Evolutionary conservation across 1,284 basidiomycete genomes (phyloP).

Genomic region (Boletus chippewaensis): DNA sequence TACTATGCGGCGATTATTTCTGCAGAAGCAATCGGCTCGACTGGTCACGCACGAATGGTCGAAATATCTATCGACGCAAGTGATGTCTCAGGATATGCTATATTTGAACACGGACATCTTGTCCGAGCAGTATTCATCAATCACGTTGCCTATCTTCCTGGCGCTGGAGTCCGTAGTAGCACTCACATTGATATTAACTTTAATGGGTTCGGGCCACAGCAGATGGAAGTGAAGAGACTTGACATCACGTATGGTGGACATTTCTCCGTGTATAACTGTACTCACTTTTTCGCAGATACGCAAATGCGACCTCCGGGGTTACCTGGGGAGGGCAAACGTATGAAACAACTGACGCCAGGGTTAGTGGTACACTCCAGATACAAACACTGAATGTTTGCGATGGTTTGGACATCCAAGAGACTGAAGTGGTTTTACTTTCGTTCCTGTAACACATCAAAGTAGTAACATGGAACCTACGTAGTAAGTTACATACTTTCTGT

Average conservation of each 20-base stretch:
- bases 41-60: constrained; percentile 37
- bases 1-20: constrained; percentile 56
- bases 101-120: constrained; percentile 45
- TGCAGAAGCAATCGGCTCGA: constrained; percentile 38
- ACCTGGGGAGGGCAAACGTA: constrained; percentile 63
- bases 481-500: not conserved
- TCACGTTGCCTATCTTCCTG: constrained; percentile 44
- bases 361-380: constrained; percentile 36
- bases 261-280: not conserved
- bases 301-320: constrained; percentile 38
- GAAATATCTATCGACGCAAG: constrained; percentile 48
- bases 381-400: constrained; percentile 34
- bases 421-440: constrained; percentile 45
- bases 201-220: constrained; percentile 15
- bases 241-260: constrained; percentile 36
- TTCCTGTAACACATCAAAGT: constrained; percentile 23
- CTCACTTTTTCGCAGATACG: constrained; percentile 1
- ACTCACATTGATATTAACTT: constrained; percentile 42
- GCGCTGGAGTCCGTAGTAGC: constrained; percentile 32
- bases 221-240: constrained; percentile 41
- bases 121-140: constrained; percentile 54
- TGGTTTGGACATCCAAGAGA: constrained; percentile 49
- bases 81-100: constrained; percentile 57
- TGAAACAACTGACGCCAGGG: constrained; percentile 47
- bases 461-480: not conserved